These are phyloP conservation scores for Phytophthora pisi DNA, from an alignment of 352 stramenopile species.

Conservation along the genomic window DNA sequence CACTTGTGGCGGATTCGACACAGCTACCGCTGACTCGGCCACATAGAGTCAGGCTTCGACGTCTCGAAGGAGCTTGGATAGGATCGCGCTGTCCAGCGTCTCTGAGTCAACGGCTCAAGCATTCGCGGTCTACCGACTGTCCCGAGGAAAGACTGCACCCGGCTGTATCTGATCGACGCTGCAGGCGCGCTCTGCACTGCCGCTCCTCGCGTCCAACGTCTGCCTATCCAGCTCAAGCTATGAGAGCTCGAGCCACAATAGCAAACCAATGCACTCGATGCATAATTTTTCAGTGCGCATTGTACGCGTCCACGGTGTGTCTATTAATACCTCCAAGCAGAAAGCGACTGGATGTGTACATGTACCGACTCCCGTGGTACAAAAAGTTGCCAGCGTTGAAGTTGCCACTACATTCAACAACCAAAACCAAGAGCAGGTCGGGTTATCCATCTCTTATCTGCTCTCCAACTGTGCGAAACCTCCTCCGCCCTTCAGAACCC, in stretches of 20 bases:
- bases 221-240: no score
- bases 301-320: no score
- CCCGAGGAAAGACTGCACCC: no score
- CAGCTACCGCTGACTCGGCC: not conserved
- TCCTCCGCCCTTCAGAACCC: slow-evolving; percentile 7
- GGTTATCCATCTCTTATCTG: not conserved
- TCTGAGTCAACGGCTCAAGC: not conserved
- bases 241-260: no score
- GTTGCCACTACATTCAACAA: not conserved
- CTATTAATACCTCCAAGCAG: no score
- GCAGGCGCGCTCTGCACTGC: no score
- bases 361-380: not conserved
- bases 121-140: no score
- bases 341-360: not conserved
- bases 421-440: not conserved
- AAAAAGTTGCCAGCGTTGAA: slow-evolving; percentile 15
- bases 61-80: not conserved
- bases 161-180: no score
- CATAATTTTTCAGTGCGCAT: no score
- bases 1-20: not conserved
- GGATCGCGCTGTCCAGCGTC: not conserved
- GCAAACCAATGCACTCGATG: no score
- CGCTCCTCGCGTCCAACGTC: no score
- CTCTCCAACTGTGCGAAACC: not conserved
- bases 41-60: not conserved